A percentile compares a stretch with the other conserved stretches of the same genome.
Conservation (phyloP, 2,329 filamentous ascomycete genomes). For the Colletotrichum sp. region DNA sequence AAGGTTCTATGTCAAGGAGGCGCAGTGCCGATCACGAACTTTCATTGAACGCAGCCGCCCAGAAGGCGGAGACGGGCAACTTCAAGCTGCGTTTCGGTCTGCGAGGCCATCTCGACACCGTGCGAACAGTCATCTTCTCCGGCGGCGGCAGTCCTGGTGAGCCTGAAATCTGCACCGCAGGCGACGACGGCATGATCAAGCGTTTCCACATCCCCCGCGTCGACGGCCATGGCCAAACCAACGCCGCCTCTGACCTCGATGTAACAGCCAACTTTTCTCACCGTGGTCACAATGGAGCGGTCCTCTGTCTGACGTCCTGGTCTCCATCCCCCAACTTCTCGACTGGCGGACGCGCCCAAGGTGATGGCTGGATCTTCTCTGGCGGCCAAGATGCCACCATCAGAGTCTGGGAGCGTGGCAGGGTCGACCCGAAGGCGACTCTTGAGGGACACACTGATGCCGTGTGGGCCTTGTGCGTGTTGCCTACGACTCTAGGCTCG, state of each 20-base stretch:
- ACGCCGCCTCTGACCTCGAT: conserved; percentile 80
- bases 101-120: conserved; percentile 90
- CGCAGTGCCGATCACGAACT: conserved; percentile 73
- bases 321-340: conserved; percentile 88
- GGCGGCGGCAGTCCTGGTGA: conserved; percentile 94
- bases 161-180: conserved; percentile 94
- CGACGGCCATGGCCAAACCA: conserved; percentile 54
- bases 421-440: conserved; percentile 94
- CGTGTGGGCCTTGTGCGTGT: conserved; percentile 92
- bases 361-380: conserved; percentile 98
- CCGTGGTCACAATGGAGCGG: conserved; percentile 88
- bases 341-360: conserved; percentile 84
- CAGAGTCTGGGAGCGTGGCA: conserved; percentile 92
- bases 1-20: conserved; percentile 78
- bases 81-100: conserved; percentile 95
- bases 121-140: conserved; percentile 94
- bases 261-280: conserved; percentile 95
- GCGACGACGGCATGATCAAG: conserved; percentile 95
- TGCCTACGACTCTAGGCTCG: conserved; percentile 81
- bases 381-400: conserved; percentile 94
- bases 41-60: conserved; percentile 50
- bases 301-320: conserved; percentile 86
- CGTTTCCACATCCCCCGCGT: conserved; percentile 94
- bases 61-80: conserved; percentile 73
- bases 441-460: conserved; percentile 94